Evolutionary conservation across 352 stramenopile species (phyloP).

Genomic region (Pythium angustatum): DNA sequence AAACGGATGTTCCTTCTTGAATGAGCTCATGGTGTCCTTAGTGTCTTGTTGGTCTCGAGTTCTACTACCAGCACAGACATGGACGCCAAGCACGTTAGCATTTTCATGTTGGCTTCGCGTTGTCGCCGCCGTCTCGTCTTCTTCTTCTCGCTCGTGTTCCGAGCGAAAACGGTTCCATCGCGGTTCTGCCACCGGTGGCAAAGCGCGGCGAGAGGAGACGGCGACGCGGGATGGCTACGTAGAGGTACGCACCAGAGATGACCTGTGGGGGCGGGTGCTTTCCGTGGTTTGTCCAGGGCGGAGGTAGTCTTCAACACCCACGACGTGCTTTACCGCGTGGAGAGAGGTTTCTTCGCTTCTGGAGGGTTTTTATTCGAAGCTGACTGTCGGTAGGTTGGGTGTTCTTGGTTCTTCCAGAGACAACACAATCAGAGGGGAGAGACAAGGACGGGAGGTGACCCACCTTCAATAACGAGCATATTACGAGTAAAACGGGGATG

Average conservation of each 20-base stretch:
- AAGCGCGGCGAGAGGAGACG: neutral
- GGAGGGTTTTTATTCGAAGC: slow-evolving; percentile 31
- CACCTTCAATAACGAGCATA: neutral
- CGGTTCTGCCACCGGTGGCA: neutral
- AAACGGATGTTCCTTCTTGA: slow-evolving; percentile 91
- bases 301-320: slow-evolving; percentile 30
- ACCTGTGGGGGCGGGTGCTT: slow-evolving; percentile 9
- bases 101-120: neutral
- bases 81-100: neutral
- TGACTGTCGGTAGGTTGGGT: slow-evolving; percentile 20
- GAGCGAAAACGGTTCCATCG: neutral
- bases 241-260: slow-evolving; percentile 19
- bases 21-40: slow-evolving; percentile 73
- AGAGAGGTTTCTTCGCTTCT: slow-evolving; percentile 31
- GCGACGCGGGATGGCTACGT: neutral
- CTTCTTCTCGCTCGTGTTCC: neutral
- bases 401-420: slow-evolving; percentile 27
- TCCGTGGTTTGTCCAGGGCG: slow-evolving; percentile 21
- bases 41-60: slow-evolving; percentile 19
- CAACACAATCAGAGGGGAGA: slow-evolving; percentile 13
- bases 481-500: neutral
- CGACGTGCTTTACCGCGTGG: slow-evolving; percentile 7
- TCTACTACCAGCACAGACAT: neutral
- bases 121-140: neutral
- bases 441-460: slow-evolving; percentile 20